Base-by-base conservation (phyloP, 2,329 filamentous ascomycete species). In the Aspergillus novoparasiticus region DNA sequence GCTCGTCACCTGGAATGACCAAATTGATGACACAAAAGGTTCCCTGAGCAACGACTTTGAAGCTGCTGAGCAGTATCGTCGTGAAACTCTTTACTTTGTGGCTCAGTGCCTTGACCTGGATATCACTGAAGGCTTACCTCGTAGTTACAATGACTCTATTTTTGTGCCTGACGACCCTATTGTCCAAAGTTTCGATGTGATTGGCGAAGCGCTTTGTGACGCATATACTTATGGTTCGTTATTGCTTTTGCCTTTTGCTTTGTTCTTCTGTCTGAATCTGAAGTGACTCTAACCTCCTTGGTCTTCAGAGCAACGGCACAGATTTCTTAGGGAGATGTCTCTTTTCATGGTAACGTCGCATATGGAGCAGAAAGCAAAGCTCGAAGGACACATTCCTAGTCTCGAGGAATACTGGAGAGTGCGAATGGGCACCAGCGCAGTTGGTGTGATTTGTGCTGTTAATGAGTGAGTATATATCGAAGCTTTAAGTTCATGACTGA, bases 111-210 rank as follows among this genome's bases (percentile, higher is more conserved):
- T 51, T 32, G 48, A 51, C 28, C 14, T 51, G 19, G 28, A 51
- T 16, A 16, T 51, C 26, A 30, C 48, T 16, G 16, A 30, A 28
- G 14, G 19, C 11, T 28, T 19, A 12, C 26, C 26, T 8, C 45
- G 12, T 48, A 48, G 45, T 28, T 16, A 28, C 23, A 28, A 48
- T 16, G 12, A 23, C 45, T 16, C 14, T 26, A 14, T 26, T 16
- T 28, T 26, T 48, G 21, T 48, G 8, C 45, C 45, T 28, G 45
- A 48, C 2, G 45, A 48, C 45, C 45, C 21, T 48, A 46, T 48
- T 51, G 14, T 51, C 23, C 48, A 51, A 30, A 51, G 48, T n/a
- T 51, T 51, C 32, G 26, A 51, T 51, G 48, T 51, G 48, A 51
- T 51, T 51, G 26, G 48, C 8, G 48, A 51, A n/a, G 48, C 48